These are phyloP conservation scores for Lactarius hatsudake DNA, from an alignment of 768 basidiomycete genomes.

Conservation along the genomic window DNA sequence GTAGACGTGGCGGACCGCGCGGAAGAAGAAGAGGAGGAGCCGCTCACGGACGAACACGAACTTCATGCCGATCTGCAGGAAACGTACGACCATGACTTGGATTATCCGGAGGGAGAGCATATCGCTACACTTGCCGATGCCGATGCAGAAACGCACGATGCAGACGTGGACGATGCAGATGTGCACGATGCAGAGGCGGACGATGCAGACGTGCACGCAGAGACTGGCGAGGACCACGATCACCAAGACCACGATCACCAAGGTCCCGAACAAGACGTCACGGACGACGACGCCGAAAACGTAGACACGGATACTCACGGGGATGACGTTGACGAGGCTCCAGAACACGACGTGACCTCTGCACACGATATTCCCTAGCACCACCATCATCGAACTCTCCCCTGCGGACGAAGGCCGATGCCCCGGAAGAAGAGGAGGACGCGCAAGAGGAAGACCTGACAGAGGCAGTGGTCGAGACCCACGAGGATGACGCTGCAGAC, in stretches of 20 bases:
- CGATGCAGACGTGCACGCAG: not conserved
- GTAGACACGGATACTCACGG: not conserved
- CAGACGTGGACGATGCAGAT: not conserved
- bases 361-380: slow-evolving; percentile 9
- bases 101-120: slow-evolving; percentile 8
- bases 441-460: slow-evolving; percentile 27
- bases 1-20: slow-evolving; percentile 12
- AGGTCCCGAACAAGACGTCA: slow-evolving; percentile 21
- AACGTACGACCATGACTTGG: not conserved
- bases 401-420: slow-evolving; percentile 15
- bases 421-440: slow-evolving; percentile 22
- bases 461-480: slow-evolving; percentile 16
- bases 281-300: slow-evolving; percentile 23
- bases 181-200: not conserved
- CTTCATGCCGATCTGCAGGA: not conserved
- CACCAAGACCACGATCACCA: slow-evolving; percentile 13
- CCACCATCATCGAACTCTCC: slow-evolving; percentile 23
- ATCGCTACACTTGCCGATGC: slow-evolving; percentile 4
- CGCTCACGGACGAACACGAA: slow-evolving; percentile 10
- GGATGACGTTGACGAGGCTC: slow-evolving; percentile 4
- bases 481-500: slow-evolving; percentile 16
- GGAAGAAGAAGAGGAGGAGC: slow-evolving; percentile 11
- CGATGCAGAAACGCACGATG: no score
- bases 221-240: slow-evolving; percentile 5
- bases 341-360: slow-evolving; percentile 21